phyloP scores from a whole-genome alignment of 768 basidiomycete species.

The Mycena amicta region DNA sequence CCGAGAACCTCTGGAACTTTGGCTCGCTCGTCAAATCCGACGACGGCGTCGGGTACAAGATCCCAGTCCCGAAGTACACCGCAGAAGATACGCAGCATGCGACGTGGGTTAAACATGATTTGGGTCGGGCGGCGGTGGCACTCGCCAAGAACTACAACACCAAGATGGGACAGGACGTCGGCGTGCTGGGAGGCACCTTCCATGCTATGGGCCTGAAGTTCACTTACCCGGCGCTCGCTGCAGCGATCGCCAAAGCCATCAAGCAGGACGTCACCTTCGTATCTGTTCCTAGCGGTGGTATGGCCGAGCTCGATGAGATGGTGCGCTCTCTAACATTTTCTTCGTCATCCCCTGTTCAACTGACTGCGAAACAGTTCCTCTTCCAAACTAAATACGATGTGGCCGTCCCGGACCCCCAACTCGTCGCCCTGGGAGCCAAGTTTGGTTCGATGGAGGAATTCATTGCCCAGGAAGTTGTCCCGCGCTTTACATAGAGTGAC shows the following conservation, averaged over 20 bases:
- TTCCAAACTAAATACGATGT: neutral
- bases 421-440: neutral
- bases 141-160: conserved; percentile 17
- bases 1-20: conserved; percentile 23
- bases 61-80: conserved; percentile 8
- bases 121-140: conserved; percentile 16
- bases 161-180: neutral
- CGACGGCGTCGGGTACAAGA: conserved; percentile 6
- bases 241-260: conserved; percentile 16
- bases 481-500: no score
- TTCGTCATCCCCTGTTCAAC: no score
- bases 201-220: conserved; percentile 15
- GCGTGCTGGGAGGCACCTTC: conserved; percentile 13
- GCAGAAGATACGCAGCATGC: conserved; percentile 5
- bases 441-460: neutral
- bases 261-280: neutral
- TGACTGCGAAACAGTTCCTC: neutral
- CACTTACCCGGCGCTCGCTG: conserved; percentile 18
- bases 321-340: neutral
- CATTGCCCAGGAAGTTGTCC: neutral
- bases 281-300: neutral
- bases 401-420: neutral
- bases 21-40: conserved; percentile 8
- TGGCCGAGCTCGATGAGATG: neutral
- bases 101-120: conserved; percentile 20